Evolutionary conservation across 257 asterid genomes (phyloP).

Genomic region (Ophiorrhiza pumila): DNA sequence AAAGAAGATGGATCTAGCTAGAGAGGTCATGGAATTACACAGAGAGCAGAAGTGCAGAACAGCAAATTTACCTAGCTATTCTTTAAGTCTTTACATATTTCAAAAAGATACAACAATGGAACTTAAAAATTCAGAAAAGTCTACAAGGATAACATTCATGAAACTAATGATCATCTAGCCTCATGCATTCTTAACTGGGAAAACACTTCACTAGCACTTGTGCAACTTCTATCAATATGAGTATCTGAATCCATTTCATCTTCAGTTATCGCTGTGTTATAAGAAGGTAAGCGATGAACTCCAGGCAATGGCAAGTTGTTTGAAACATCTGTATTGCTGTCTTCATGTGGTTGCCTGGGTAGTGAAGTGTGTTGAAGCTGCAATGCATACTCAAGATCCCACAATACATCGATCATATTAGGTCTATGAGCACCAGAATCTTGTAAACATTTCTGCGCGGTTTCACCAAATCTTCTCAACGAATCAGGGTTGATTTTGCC

Average conservation of each 20-base stretch:
- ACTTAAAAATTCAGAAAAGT: no score
- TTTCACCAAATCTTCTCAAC: conserved; percentile 49
- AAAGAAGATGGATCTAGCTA: no score
- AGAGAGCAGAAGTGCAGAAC: no score
- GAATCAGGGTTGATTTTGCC: conserved; percentile 44
- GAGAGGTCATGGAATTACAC: no score
- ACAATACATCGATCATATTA: conserved; percentile 50
- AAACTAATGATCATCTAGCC: conserved; percentile 40
- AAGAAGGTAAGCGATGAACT: conserved; percentile 35
- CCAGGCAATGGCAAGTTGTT: conserved; percentile 30
- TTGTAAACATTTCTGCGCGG: conserved; percentile 44
- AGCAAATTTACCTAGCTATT: no score
- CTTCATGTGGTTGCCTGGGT: conserved; percentile 29
- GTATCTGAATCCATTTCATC: background rate
- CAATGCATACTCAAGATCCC: conserved; percentile 56
- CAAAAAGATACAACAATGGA: no score
- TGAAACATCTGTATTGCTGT: conserved; percentile 38
- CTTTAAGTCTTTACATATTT: no score
- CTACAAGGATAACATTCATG: no score
- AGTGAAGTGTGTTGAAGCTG: conserved; percentile 35
- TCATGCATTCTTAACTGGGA: conserved; percentile 35
- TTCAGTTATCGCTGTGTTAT: conserved; percentile 16
- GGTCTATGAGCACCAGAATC: conserved; percentile 50
- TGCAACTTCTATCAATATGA: conserved; percentile 15
- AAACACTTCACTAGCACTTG: conserved; percentile 32